Evolutionary conservation across 73 alveolate species (phyloP), one percentile per base, ranked within the genome.

Genomic region (Paramecium sonneborni): DNA sequence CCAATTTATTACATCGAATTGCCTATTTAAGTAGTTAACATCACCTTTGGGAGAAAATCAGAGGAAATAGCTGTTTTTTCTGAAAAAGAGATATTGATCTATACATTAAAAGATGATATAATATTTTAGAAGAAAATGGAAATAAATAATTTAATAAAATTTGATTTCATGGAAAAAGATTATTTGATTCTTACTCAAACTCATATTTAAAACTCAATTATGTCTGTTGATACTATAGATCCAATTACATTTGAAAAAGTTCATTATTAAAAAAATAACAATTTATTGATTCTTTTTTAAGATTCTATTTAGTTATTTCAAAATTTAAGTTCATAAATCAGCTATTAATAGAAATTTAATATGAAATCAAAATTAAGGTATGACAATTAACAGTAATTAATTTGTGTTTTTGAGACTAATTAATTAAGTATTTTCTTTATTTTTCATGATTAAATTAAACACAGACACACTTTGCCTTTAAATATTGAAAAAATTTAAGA

Each of bases 401-500:
- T 62, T 7, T 62, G 84, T 26, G 11, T 62, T 32, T 62, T 62
- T 62, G 84, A 62, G 24, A 62, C 44, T 9, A 62, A 62, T 62
- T 62, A 62, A 26, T 30, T 62, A 28, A 30, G 48, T 12, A 62
- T 62, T 11, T 62, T 26, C 14, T 62, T 62, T 62, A 26, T 62
- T 26, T 62, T 62, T 30, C 48, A 62, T 30, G 46, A 32, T 30
- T 6, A 26, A 62, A 62, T 62, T 62, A 62, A 32, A 28, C 44
- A 30, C 24, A 62, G 44, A 62, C 84, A 62, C 6, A 62, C 84
- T 11, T 30, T 62, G 18, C 12, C 84, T 11, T 28, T 62, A 2
- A 62, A 62, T 62, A 62, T 62, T 30, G 84, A 62, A 24, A 62
- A 62, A 62, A 62, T 62, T 26, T 62, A 62, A 6, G 84, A 62